Conservation (phyloP, 2,329 filamentous ascomycete species). For the Cercospora zeae-maydis region DNA sequence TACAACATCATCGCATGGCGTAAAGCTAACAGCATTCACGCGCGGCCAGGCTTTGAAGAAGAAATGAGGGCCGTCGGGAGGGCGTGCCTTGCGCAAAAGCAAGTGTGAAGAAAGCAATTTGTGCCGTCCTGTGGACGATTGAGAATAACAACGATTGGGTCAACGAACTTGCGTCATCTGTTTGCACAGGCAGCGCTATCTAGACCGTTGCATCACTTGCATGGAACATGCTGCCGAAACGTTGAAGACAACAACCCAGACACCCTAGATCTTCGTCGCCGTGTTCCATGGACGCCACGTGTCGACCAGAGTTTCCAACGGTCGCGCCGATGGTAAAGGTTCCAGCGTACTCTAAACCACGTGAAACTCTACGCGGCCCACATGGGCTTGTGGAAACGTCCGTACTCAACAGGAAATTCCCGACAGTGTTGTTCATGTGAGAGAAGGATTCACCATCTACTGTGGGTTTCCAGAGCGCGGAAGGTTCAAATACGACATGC, state of each 20-base stretch:
- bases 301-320: background rate
- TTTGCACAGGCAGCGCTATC: background rate
- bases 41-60: background rate
- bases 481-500: constrained; percentile 1
- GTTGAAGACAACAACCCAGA: background rate
- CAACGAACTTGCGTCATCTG: background rate
- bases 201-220: background rate
- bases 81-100: background rate
- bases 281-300: background rate
- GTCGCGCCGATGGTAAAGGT: background rate
- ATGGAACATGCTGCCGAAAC: background rate
- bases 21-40: background rate
- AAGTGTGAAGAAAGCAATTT: background rate
- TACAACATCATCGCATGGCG: background rate
- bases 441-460: background rate
- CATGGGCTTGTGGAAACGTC: background rate
- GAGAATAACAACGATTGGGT: background rate
- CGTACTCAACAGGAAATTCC: background rate
- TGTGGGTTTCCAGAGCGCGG: background rate
- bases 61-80: background rate
- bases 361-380: background rate
- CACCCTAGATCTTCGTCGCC: constrained; percentile 10
- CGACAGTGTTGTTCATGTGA: background rate
- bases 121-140: background rate
- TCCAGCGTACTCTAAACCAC: background rate